Base-by-base conservation (phyloP, 1,284 basidiomycete genomes). In the Peniophora sp. region DNA sequence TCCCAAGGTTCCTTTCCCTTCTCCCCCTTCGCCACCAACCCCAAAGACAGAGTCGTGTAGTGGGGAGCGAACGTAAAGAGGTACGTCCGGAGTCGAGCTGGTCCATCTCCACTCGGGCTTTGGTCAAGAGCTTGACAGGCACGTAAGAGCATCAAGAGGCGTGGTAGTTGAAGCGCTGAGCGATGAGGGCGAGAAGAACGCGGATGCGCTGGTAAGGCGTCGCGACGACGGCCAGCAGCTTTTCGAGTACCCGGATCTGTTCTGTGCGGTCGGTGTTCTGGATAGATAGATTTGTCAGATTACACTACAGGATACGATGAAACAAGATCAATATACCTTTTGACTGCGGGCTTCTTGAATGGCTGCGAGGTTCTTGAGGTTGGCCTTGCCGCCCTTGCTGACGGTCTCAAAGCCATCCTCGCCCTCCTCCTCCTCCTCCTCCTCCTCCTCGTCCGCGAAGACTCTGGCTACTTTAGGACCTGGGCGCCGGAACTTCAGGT, bases 231-330 rank as follows among this genome's bases (percentile, higher is more conserved):
- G 87, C 85, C 25, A 96, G 78, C n/a, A 98, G 78, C 63, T 89
- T 87, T 63, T 91, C 85, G 19, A 99, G 78, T 54, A 93, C 92
- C 53, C 84, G 83, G 58, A 97, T 92, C 75, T 98, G 96, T 70
- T 98, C 95, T 43, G 79, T 80, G 55, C 97, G 86, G 69, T 99
- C 95, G 48, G 97, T 99, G 70, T 96, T 96, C 92, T 96, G n/a
- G n/a, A n/a, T n/a, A n/a, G n/a, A n/a, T n/a, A n/a, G n/a, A n/a
- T n/a, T n/a, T n/a, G n/a, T n/a, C n/a, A 53, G 2, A 54, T 24
- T 24, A 23, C 16, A 47, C 25, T 50, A 22, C 6, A 19, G 25
- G 44, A 49, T 8, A 52, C 44, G 16, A 41, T n/a, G 10, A 52
- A 32, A 20, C n/a, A 12, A 12, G 3, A 5, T 25, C 20, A 19